Evolutionary conservation across 768 basidiomycete species (phyloP).

Genomic region (Russula sp.): DNA sequence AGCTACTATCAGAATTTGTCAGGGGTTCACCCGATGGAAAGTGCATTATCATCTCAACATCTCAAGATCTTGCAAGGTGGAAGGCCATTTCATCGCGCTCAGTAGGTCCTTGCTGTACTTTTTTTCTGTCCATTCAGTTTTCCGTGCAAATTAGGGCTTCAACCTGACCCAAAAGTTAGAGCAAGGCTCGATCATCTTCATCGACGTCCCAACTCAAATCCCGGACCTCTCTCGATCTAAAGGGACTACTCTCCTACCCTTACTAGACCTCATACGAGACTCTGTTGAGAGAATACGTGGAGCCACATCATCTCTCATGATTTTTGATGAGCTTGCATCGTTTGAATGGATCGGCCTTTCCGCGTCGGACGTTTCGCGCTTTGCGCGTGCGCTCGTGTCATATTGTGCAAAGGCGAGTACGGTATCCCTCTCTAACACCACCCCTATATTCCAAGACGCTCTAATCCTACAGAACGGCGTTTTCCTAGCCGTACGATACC

Average conservation of each 20-base stretch:
- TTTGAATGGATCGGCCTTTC: conserved; percentile 69
- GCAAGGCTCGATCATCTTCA: conserved; percentile 38
- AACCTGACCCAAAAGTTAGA: conserved; percentile 15
- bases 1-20: conserved; percentile 44
- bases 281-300: conserved; percentile 6
- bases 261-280: conserved; percentile 22
- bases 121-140: not conserved
- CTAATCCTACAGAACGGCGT: conserved; percentile 40
- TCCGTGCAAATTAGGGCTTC: conserved; percentile 11
- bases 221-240: conserved; percentile 23
- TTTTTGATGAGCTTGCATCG: conserved; percentile 64
- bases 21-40: conserved; percentile 36
- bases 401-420: conserved; percentile 47
- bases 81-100: conserved; percentile 56
- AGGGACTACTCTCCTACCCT: conserved; percentile 20
- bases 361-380: conserved; percentile 44
- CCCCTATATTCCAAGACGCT: not conserved
- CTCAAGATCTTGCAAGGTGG: conserved; percentile 54
- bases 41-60: conserved; percentile 52
- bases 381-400: conserved; percentile 53
- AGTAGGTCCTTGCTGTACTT: conserved; percentile 36
- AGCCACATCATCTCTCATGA: conserved; percentile 37
- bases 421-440: not conserved
- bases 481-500: conserved; percentile 59
- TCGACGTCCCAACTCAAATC: conserved; percentile 45